Base-by-base conservation (phyloP, 306 rosid genomes). In the Canavalia gladiata region DNA sequence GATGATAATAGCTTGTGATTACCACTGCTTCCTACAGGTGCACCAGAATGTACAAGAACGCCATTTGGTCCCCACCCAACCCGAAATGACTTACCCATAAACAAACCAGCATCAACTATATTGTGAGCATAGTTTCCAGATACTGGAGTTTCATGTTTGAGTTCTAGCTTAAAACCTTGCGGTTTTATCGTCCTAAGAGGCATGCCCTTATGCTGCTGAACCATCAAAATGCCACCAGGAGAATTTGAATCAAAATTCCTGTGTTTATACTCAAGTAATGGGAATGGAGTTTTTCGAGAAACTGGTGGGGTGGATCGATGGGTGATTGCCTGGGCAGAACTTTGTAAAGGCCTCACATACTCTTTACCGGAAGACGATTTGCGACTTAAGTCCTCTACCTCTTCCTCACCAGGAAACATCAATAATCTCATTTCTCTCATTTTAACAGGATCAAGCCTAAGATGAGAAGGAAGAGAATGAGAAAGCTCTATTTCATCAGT, bases 41-140 rank as follows among this genome's bases (percentile, higher is more conserved):
- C 81, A 74, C 99, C 99, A 82, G 93, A 72, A 77, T 95, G 98
- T 80, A 93, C 90, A 52, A 95, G 97, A 82, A 88, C 69, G 60
- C 99, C 99, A 86, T 90, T 93, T 12, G 99, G 99, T 52, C 99
- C 99, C 99, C 99, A 95, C 25, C 98, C 99, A 57, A 95, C 92
- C 28, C 98, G 93, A 85, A 95, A 95, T 68, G 99, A 95, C 84
- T 91, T 90, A 66, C 99, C 97, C 99, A 95, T 93, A 71, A 95
- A 91, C 73, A 95, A 84, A 81, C 97, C 98, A 63, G 97, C 99
- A 90, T 95, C 99, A n/a, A 93, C 96, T 78, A 93, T 82, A 81
- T 90, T 91, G 77, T 64, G 59, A 79, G 93, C 91, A 85, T 89
- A 89, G 77, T 76, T 81, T 84, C 64, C 81, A 39, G 90, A 81